Evolutionary conservation across 208 protist species (phyloP).

Genomic region (Eutreptiella sp.): DNA sequence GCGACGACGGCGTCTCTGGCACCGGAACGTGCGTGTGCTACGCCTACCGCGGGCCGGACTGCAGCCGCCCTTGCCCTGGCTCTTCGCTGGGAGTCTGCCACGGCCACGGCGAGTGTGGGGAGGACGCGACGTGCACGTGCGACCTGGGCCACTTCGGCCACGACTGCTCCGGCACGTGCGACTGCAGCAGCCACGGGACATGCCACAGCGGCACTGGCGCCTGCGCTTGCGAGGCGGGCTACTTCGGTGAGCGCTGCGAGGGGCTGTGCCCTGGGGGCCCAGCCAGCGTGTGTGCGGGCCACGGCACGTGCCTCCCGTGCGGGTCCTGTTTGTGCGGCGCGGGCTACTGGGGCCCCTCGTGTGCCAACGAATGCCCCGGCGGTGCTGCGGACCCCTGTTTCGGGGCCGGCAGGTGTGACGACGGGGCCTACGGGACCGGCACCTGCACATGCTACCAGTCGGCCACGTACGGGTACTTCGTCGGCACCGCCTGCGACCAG

Average conservation of each 20-base stretch:
- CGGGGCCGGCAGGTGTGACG: constrained; percentile 6
- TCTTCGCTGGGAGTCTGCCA: no score
- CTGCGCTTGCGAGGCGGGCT: constrained; percentile 10
- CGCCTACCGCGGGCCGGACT: not conserved
- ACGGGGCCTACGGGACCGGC: constrained; percentile 2
- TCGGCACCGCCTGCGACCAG: not conserved
- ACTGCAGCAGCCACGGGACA: no score
- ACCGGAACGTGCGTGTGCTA: constrained; percentile 12
- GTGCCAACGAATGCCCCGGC: no score
- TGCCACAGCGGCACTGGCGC: not conserved
- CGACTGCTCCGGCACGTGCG: constrained; percentile 3
- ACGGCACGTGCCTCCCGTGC: no score
- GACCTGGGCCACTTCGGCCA: not conserved
- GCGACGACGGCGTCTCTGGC: constrained; percentile 20
- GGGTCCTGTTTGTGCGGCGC: no score
- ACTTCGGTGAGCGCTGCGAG: constrained; percentile 15
- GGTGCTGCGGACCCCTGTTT: no score
- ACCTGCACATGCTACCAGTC: constrained; percentile 3
- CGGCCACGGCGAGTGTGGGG: not conserved
- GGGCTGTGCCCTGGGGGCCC: not conserved
- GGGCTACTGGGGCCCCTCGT: no score
- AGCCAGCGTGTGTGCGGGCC: no score
- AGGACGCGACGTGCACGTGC: constrained; percentile 8
- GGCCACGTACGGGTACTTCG: constrained; percentile 1
- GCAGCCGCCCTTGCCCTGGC: constrained; percentile 20